Evolutionary conservation across 2,329 filamentous ascomycete species (phyloP), one percentile per base, ranked within the genome.

Genomic region (Xylaria sp.): DNA sequence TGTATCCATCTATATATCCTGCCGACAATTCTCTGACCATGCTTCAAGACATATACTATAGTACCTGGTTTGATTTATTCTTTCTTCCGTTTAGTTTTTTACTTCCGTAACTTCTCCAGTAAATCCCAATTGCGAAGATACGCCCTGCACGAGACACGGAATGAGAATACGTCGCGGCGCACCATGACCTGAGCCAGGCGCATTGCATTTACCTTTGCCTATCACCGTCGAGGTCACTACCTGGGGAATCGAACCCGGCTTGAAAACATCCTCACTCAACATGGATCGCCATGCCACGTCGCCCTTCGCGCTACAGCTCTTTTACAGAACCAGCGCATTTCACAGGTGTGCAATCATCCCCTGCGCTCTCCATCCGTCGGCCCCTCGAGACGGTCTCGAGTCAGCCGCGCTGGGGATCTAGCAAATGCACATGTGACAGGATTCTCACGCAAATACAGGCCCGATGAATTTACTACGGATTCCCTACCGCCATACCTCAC

Each of bases 261-360:
- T 48, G 9, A 30, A 39, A 55, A 32, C n/a, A 47, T n/a, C 19
- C 8, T 54, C 55, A 36, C 39, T 50, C 58, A 45, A 32, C 17
- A 73, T 73, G 72, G 89, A 94, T 78, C 89, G 91, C 69, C 87
- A 92, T 76, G 85, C 86, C 55, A 92, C 89, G 12, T 89, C 92
- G 2, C 94, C 94, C 5, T 97, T 97, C 81, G 88, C 95, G 69
- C 84, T 97, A 19, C 94, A 92, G 78, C 86, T 97, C 68, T 97
- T 94, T 83, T 97, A 95, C 81, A 89, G 90, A 68, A 88, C 86
- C 17, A 89, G 90, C 76, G 85, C 86, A 51, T 94, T 93, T 76
- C 91, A 95, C 80, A 87, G 88, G 90, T 90, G 81, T 62, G 76
- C 65, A 70, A 62, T 21, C 3, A 27, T 73, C 64, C 2, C 50